Evolutionary conservation across 202 grass and related monocot species (phyloP).

Genomic region (Zoysia matrella): DNA sequence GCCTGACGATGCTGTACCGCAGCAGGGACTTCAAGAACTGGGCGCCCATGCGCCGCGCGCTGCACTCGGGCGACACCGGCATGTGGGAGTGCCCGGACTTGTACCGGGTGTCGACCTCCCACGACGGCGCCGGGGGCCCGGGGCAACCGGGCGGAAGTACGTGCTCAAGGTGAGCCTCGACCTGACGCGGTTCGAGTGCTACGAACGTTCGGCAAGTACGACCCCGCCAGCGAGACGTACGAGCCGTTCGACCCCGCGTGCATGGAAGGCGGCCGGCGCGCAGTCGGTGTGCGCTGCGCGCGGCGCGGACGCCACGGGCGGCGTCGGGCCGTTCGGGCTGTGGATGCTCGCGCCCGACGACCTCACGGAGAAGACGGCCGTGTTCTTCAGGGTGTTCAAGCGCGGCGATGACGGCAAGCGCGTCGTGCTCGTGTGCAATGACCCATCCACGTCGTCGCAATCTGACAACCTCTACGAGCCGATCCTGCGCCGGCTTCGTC

Average conservation of each 20-base stretch:
- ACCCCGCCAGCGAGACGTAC: conserved; percentile 55
- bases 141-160: conserved; percentile 21
- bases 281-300: conserved; percentile 51
- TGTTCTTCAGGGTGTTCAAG: conserved; percentile 59
- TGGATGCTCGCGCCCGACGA: conserved; percentile 49
- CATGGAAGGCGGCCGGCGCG: conserved; percentile 55
- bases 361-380: conserved; percentile 45
- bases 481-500: conserved; percentile 71
- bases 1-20: conserved; percentile 58
- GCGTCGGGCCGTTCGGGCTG: conserved; percentile 69
- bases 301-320: conserved; percentile 55
- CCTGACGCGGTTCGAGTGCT: conserved; percentile 65
- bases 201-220: conserved; percentile 69
- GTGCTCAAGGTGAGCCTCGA: conserved; percentile 89
- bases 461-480: conserved; percentile 60
- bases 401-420: conserved; percentile 11
- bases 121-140: not conserved
- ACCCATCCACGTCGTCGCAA: conserved; percentile 58
- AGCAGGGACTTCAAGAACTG: conserved; percentile 73
- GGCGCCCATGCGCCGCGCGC: conserved; percentile 41
- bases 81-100: conserved; percentile 96
- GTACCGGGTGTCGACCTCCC: conserved; percentile 46
- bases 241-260: conserved; percentile 61
- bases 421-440: conserved; percentile 56
- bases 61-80: conserved; percentile 65